Evolutionary conservation across 169 alveolate species (phyloP), one percentile per base, ranked within the genome.

Genomic region (Babesia ovata): DNA sequence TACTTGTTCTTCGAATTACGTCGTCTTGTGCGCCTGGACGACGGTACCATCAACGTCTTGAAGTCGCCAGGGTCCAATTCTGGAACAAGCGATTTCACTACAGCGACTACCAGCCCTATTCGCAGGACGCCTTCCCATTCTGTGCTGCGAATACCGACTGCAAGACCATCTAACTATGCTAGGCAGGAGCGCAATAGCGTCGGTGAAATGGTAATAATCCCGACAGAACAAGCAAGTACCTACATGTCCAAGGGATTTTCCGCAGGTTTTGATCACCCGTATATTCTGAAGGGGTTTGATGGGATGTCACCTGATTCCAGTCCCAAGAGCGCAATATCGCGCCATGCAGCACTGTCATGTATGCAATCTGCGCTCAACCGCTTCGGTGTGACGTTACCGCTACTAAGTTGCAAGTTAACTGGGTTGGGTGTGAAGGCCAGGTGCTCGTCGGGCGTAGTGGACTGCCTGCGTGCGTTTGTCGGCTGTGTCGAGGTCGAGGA

Each of bases 401-500:
- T 81, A 28, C 42, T 66, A 42, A 81, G 88, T 54, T 26, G 44
- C 26, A 81, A 81, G 54, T 59, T 81, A 42, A 81, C 88, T 21
- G 78, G 88, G 0, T n/a, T 81, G 29, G 85, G 88, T 4, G 16
- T 70, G 14, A 71, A 58, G 57, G 61, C 46, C 9, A 76, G 79
- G 11, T 56, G 19, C 26, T 42, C 63, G 28, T 78, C 75, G 16
- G 39, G 62, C 19, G 57, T 63, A 16, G 46, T 72, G 29, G 70
- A 81, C 45, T 50, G 79, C n/a, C 28, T 81, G 57, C 56, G 88
- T 17, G 46, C 70, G 11, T 65, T 54, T 45, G n/a, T 81, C 22
- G 88, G 88, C 29, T 81, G 69, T 2, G 21, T 81, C 21, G 88
- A 73, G 42, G 75, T 81, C 14, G 88, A 81, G 63, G 88, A 81